Evolutionary conservation across 2,329 filamentous ascomycete species (phyloP).

Genomic region (Lachnellula subtilissima): DNA sequence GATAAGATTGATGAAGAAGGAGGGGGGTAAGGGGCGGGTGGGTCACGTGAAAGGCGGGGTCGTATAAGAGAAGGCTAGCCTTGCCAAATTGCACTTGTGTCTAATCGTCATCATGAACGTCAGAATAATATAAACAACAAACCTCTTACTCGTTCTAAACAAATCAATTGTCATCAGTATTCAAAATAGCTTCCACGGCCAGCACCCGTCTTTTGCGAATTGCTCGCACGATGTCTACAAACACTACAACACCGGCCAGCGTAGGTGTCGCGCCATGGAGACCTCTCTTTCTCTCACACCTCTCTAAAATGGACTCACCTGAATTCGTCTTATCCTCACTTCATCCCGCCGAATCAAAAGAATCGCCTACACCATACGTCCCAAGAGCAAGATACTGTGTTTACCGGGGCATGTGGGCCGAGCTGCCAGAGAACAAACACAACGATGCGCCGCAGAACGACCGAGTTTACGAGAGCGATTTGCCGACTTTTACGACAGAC

Average conservation of each 20-base stretch:
- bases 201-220: slow-evolving; percentile 23
- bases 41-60: background rate
- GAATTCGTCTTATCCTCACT: slow-evolving; percentile 43
- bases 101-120: slow-evolving; percentile 7
- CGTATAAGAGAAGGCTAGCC: background rate
- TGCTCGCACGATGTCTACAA: slow-evolving; percentile 29
- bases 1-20: background rate
- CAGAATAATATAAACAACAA: background rate
- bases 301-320: slow-evolving; percentile 33
- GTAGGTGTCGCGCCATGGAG: slow-evolving; percentile 31
- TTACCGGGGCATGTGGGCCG: slow-evolving; percentile 78
- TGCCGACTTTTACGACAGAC: slow-evolving; percentile 83
- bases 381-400: slow-evolving; percentile 73
- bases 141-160: background rate
- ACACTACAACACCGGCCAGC: slow-evolving; percentile 19
- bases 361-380: slow-evolving; percentile 34
- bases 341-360: slow-evolving; percentile 29
- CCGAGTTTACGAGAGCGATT: slow-evolving; percentile 65
- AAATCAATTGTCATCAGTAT: slow-evolving; percentile 3
- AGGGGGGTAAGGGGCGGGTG: too few species aligned
- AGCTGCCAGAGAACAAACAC: slow-evolving; percentile 64
- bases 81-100: background rate
- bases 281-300: slow-evolving; percentile 30
- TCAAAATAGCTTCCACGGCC: slow-evolving; percentile 30
- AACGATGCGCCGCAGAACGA: slow-evolving; percentile 72